Conservation (phyloP, 257 asterid species). For the Nicotiana tabacum region DNA sequence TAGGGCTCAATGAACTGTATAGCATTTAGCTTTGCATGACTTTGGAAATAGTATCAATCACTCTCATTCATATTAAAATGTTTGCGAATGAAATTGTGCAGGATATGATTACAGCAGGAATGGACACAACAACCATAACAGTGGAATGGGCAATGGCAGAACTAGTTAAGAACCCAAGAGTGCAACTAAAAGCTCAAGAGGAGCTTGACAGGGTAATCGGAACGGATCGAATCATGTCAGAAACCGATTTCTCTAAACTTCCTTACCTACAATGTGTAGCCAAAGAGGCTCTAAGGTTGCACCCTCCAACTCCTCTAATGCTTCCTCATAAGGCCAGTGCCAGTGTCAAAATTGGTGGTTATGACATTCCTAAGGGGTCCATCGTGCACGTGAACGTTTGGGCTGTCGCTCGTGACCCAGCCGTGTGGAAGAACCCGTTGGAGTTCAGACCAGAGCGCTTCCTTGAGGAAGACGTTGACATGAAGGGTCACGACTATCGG, state of each 20-base stretch:
- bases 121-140: conserved; percentile 85
- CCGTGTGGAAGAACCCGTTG: conserved; percentile 59
- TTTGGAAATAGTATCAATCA: not conserved
- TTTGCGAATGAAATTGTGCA: conserved; percentile 20
- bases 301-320: conserved; percentile 82
- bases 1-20: not conserved
- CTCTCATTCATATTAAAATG: not conserved
- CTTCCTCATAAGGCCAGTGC: conserved; percentile 77
- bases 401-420: conserved; percentile 77
- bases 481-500: conserved; percentile 78
- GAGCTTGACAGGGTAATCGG: conserved; percentile 75
- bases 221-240: conserved; percentile 51
- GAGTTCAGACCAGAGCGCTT: conserved; percentile 80
- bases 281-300: conserved; percentile 70
- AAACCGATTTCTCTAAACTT: conserved; percentile 58
- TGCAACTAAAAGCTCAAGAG: conserved; percentile 73
- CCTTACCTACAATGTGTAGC: conserved; percentile 63
- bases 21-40: not conserved
- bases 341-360: conserved; percentile 65
- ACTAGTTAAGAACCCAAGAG: conserved; percentile 74
- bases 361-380: conserved; percentile 71
- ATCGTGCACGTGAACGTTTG: conserved; percentile 72
- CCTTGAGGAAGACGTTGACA: conserved; percentile 69
- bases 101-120: conserved; percentile 93
- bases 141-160: conserved; percentile 89